These are phyloP conservation scores for Paradendryphiella salina DNA, from an alignment of 2,329 filamentous ascomycete genomes.

Conservation along the genomic window DNA sequence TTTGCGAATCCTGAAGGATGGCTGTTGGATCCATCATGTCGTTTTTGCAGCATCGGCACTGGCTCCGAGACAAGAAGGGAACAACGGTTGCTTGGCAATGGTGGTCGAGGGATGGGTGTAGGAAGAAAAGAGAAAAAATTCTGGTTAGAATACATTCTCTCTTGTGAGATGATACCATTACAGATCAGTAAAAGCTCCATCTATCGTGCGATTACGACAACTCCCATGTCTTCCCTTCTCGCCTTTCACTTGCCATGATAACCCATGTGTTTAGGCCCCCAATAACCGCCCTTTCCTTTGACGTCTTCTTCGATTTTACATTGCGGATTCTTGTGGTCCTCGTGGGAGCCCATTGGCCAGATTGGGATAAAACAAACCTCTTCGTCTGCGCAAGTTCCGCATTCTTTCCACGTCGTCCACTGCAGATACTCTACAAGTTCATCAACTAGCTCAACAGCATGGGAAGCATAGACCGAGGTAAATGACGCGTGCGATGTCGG, in stretches of 20 bases:
- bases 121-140: too few relatives aligned
- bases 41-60: too few relatives aligned
- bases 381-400: slow-evolving; percentile 56
- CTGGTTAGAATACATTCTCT: too few relatives aligned
- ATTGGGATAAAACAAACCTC: slow-evolving; percentile 66
- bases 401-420: slow-evolving; percentile 65
- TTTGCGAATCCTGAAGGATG: too few relatives aligned
- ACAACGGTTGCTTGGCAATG: too few relatives aligned
- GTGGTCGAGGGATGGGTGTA: too few relatives aligned
- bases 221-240: neutral
- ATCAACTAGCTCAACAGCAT: slow-evolving; percentile 41
- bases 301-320: slow-evolving; percentile 41
- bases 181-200: too few relatives aligned
- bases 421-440: slow-evolving; percentile 56
- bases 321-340: slow-evolving; percentile 58
- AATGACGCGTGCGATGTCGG: slow-evolving; percentile 11
- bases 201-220: neutral
- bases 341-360: slow-evolving; percentile 61
- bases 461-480: neutral
- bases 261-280: slow-evolving; percentile 17
- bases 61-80: too few relatives aligned
- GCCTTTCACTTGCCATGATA: neutral
- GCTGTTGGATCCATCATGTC: too few relatives aligned
- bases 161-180: too few relatives aligned
- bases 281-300: slow-evolving; percentile 24